Conservation (phyloP, 2,329 filamentous ascomycete species). For the Chalaropsis thielavioides region DNA sequence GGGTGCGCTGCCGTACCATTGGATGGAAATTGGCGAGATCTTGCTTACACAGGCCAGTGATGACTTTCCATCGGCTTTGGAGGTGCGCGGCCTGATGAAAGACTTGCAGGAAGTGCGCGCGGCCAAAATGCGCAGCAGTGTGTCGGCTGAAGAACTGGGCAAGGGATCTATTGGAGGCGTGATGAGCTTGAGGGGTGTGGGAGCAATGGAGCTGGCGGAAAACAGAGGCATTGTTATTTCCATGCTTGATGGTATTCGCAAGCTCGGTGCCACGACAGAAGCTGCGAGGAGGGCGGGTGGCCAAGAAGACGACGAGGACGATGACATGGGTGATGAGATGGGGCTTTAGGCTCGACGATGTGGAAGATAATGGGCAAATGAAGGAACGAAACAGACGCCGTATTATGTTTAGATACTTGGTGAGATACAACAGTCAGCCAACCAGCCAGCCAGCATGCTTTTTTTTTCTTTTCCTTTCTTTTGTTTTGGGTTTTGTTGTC, state of each 20-base stretch:
- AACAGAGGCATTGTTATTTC: constrained; percentile 69
- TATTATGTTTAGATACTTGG: neutral
- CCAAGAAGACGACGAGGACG: constrained; percentile 47
- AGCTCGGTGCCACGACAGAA: constrained; percentile 69
- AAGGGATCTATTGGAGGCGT: constrained; percentile 45
- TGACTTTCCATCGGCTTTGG: constrained; percentile 60
- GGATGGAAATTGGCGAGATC: constrained; percentile 81
- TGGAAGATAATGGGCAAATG: neutral
- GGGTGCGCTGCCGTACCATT: constrained; percentile 77
- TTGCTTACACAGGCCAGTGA: constrained; percentile 73
- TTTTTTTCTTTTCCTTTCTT: too few species aligned
- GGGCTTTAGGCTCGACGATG: neutral
- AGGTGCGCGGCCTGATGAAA: constrained; percentile 58
- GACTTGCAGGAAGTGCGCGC: constrained; percentile 79
- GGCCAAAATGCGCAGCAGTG: constrained; percentile 70
- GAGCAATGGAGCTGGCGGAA: constrained; percentile 85
- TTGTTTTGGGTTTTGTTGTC: too few species aligned
- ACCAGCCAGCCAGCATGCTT: too few species aligned
- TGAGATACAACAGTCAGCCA: too few species aligned
- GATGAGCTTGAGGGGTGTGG: constrained; percentile 56
- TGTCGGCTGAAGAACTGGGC: constrained; percentile 54
- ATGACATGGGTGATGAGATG: constrained; percentile 32
- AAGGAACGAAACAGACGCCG: neutral
- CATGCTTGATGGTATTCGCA: constrained; percentile 76
- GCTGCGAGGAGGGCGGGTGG: constrained; percentile 58